Base-by-base conservation (phyloP, 768 basidiomycete species). In the Suillus discolor region DNA sequence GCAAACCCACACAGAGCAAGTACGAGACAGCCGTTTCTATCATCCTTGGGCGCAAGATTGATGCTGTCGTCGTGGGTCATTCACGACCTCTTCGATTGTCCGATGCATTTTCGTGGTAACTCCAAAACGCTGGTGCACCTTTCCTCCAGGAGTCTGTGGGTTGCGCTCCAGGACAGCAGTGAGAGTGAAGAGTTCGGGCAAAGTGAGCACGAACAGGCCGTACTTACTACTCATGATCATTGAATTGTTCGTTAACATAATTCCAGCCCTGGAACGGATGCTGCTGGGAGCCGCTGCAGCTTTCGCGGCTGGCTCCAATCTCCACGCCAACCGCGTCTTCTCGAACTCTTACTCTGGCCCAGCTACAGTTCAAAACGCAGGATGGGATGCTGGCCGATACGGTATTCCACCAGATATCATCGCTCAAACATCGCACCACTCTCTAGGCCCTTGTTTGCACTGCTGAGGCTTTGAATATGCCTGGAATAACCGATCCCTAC, bases 281-380 rank as follows among this genome's bases (percentile, higher is more conserved):
- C 87, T 20, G 93, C 92, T 12, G 93, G 85, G 87, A 54, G 86
- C 91, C 6, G 87, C 96, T 2, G 91, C 93, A 2, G 94, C 96
- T 18, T 96, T 97, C 73, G 85, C 96, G 15, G 86, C 95, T 0
- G 94, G 93, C 70, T 90, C 96, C 2, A 85, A 87, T 65, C 83
- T 98, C 36, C 97, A 97, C 71, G 82, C 87, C 66, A 83, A 83
- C 70, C 82, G 80, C 66, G 71, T 81, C 45, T 85, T 93, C 71
- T 82, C 84, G 53, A 80, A 81, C 42, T 78, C 83, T 6, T 85
- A 83, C 66, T 81, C 87, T 1, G 75, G 86, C 2, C 87, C 89
- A 18, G 89, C 91, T 1, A 85, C 88, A 0, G 81, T 97, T 34
- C 81, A 83, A 61, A 92, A 97, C 72, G 77, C 85, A 1, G n/a